Conservation (phyloP, 495 filamentous ascomycete species). For the Neurospora sp. region DNA sequence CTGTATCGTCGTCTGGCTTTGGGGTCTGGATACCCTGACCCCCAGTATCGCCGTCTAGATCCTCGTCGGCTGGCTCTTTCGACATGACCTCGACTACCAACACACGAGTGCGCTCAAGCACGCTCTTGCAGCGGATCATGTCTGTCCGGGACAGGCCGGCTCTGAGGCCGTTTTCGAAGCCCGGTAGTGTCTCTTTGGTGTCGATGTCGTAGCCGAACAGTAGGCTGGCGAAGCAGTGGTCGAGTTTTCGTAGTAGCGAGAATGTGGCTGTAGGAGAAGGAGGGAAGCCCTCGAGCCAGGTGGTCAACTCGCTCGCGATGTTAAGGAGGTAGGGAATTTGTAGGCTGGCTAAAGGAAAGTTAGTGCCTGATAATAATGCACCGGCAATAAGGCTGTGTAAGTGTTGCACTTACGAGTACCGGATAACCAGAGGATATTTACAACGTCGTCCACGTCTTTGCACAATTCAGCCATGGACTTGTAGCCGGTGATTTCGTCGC, state of each 20-base stretch:
- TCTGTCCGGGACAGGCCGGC: constrained; percentile 54
- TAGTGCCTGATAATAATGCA: background rate
- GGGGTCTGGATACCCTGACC: constrained; percentile 20
- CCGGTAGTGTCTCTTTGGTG: constrained; percentile 53
- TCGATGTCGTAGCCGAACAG: constrained; percentile 56
- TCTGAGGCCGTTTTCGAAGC: constrained; percentile 48
- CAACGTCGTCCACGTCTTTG: constrained; percentile 56
- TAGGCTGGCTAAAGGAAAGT: constrained; percentile 49
- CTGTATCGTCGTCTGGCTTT: constrained; percentile 6
- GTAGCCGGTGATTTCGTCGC: constrained; percentile 52
- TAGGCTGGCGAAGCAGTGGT: constrained; percentile 64
- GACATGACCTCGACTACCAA: constrained; percentile 54
- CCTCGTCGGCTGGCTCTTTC: constrained; percentile 24
- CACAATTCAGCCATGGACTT: constrained; percentile 56
- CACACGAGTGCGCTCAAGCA: constrained; percentile 61
- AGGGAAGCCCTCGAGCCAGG: constrained; percentile 55
- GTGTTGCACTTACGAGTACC: constrained; percentile 57
- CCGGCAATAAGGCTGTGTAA: background rate
- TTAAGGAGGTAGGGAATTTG: constrained; percentile 75
- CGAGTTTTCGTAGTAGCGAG: constrained; percentile 60
- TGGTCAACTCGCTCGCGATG: constrained; percentile 57
- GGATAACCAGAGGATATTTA: constrained; percentile 73
- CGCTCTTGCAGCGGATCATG: constrained; percentile 70
- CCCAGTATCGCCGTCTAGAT: constrained; percentile 29
- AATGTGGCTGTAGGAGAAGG: constrained; percentile 59